Evolutionary conservation across 306 rosid species (phyloP).

Genomic region (Elaeagnus macrophylla): DNA sequence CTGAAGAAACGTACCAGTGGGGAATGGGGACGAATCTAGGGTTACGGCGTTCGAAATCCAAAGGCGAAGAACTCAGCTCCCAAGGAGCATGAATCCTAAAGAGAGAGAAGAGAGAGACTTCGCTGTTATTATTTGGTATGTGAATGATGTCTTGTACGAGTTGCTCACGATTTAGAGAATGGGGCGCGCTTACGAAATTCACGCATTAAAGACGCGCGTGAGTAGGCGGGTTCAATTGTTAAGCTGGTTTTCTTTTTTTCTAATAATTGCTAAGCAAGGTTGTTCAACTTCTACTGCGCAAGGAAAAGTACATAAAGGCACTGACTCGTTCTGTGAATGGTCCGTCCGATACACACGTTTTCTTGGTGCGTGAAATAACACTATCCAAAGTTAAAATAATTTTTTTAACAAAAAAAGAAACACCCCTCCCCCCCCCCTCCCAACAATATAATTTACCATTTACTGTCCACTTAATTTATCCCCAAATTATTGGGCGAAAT

Average conservation of each 20-base stretch:
- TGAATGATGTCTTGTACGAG: slow-evolving; percentile 34
- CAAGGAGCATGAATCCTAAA: slow-evolving; percentile 32
- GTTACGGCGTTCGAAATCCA: slow-evolving; percentile 20
- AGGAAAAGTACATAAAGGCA: slow-evolving; percentile 29
- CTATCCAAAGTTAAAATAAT: no score
- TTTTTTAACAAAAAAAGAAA: no score
- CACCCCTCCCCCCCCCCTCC: no score
- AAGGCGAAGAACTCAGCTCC: slow-evolving; percentile 27
- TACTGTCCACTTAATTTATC: no score
- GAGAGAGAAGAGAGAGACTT: slow-evolving; percentile 26
- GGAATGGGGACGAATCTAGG: slow-evolving; percentile 50
- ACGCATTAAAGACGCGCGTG: slow-evolving; percentile 38
- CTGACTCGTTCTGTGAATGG: slow-evolving; percentile 24
- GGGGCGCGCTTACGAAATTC: not conserved
- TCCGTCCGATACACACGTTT: not conserved
- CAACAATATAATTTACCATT: no score
- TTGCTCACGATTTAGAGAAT: slow-evolving; percentile 32
- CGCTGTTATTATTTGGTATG: slow-evolving; percentile 39
- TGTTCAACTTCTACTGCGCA: slow-evolving; percentile 13
- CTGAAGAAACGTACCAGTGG: slow-evolving; percentile 29
- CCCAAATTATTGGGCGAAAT: no score
- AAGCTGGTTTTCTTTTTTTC: slow-evolving; percentile 22
- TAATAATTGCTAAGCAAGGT: no score
- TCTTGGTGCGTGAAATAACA: slow-evolving; percentile 22
- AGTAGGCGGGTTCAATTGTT: not conserved